Conservation (phyloP, 2,329 filamentous ascomycete species). For the Penicillium oxalicum region DNA sequence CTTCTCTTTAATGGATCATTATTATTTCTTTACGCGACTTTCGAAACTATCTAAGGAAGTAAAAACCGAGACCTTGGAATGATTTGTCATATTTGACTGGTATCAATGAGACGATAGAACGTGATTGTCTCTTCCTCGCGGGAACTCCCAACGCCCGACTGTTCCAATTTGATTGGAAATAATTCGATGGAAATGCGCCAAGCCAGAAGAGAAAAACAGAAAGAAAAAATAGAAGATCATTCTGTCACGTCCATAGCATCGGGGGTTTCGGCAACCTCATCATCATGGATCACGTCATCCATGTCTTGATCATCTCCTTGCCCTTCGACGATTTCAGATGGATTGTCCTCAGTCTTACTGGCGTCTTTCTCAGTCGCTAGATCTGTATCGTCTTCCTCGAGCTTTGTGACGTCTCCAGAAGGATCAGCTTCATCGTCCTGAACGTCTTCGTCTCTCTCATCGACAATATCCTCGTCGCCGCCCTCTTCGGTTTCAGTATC, state of each 20-base stretch:
- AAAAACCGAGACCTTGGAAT: too few species aligned
- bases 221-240: too few species aligned
- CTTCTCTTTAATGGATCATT: too few species aligned
- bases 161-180: too few species aligned
- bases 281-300: not conserved
- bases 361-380: not conserved
- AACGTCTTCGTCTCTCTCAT: constrained; percentile 7
- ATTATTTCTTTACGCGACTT: too few species aligned
- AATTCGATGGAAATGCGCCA: too few species aligned
- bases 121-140: too few species aligned
- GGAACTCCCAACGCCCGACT: too few species aligned
- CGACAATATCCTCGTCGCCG: constrained; percentile 7
- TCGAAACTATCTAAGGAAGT: too few species aligned
- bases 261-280: constrained; percentile 7
- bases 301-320: not conserved
- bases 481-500: constrained; percentile 13
- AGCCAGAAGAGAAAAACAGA: too few species aligned
- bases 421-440: constrained; percentile 2
- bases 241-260: constrained; percentile 11
- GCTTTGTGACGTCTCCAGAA: constrained; percentile 4
- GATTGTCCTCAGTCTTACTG: constrained; percentile 2
- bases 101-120: too few species aligned
- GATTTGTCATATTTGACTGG: too few species aligned
- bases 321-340: constrained; percentile 7
- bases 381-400: constrained; percentile 3